Conservation (phyloP, 805 yeast species). For the Wickerhamiella allomyrinae region DNA sequence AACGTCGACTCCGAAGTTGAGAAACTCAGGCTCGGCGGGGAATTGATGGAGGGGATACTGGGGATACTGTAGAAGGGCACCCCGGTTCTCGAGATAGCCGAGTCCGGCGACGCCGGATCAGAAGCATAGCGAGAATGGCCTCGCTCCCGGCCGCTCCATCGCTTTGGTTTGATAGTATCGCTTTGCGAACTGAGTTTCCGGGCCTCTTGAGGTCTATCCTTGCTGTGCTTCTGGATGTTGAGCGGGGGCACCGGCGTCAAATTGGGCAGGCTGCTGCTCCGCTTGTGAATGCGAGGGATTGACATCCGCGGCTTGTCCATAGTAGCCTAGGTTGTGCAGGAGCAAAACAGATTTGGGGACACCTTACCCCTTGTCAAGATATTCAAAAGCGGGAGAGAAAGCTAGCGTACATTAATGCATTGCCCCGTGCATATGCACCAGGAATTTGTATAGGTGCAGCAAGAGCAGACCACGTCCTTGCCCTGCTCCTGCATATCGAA, state of each 20-base stretch:
- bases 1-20: background rate
- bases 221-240: slow-evolving; percentile 3
- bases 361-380: background rate
- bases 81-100: background rate
- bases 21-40: slow-evolving; percentile 7
- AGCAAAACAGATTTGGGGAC: too few relatives aligned
- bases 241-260: slow-evolving; percentile 6
- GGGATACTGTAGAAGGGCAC: background rate
- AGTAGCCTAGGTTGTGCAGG: too few relatives aligned
- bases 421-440: background rate
- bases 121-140: background rate
- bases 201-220: background rate
- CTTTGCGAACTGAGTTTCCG: too few relatives aligned
- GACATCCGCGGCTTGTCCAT: background rate
- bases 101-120: background rate
- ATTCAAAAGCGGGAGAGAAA: background rate
- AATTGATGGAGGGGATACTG: slow-evolving; percentile 4
- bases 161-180: background rate
- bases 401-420: background rate
- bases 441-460: background rate
- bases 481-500: too few relatives aligned
- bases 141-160: background rate
- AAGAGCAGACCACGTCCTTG: background rate
- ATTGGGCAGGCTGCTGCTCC: slow-evolving; percentile 10
- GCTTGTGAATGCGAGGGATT: slow-evolving; percentile 3